phyloP scores from a whole-genome alignment of 495 filamentous ascomycete genomes.

The Alectoria sarmentosa region DNA sequence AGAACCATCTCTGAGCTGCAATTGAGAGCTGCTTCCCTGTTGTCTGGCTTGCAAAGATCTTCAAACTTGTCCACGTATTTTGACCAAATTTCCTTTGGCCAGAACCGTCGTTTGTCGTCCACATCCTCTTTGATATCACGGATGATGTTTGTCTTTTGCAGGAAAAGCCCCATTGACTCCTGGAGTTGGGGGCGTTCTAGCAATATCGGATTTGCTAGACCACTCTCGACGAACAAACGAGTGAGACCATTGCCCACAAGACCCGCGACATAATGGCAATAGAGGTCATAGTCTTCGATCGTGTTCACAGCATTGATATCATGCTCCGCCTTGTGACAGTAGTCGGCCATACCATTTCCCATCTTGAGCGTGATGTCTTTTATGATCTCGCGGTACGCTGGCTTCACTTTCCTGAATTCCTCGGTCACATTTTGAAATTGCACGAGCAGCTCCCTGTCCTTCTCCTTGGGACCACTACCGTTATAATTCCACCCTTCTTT shows the following conservation, averaged over 20 bases:
- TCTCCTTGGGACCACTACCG: slow-evolving; percentile 83
- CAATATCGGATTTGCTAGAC: slow-evolving; percentile 79
- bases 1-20: slow-evolving; percentile 94
- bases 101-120: slow-evolving; percentile 81
- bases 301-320: slow-evolving; percentile 75
- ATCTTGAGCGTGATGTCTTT: slow-evolving; percentile 92
- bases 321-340: slow-evolving; percentile 70
- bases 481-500: slow-evolving; percentile 85
- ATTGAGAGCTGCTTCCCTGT: slow-evolving; percentile 72
- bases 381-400: slow-evolving; percentile 75
- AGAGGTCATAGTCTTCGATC: slow-evolving; percentile 81
- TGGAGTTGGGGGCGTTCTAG: slow-evolving; percentile 70
- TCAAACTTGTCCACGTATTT: slow-evolving; percentile 87
- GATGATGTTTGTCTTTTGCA: slow-evolving; percentile 99
- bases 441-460: slow-evolving; percentile 85
- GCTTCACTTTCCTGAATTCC: slow-evolving; percentile 87
- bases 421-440: slow-evolving; percentile 80
- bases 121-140: slow-evolving; percentile 88
- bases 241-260: slow-evolving; percentile 92
- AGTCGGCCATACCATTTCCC: slow-evolving; percentile 98
- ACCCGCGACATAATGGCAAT: slow-evolving; percentile 98
- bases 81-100: slow-evolving; percentile 92
- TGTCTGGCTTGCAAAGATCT: slow-evolving; percentile 77
- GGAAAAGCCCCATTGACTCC: slow-evolving; percentile 93
- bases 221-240: slow-evolving; percentile 79